Evolutionary conservation across 2,329 filamentous ascomycete species (phyloP), one percentile per base, ranked within the genome.

Genomic region (Alternaria atra): DNA sequence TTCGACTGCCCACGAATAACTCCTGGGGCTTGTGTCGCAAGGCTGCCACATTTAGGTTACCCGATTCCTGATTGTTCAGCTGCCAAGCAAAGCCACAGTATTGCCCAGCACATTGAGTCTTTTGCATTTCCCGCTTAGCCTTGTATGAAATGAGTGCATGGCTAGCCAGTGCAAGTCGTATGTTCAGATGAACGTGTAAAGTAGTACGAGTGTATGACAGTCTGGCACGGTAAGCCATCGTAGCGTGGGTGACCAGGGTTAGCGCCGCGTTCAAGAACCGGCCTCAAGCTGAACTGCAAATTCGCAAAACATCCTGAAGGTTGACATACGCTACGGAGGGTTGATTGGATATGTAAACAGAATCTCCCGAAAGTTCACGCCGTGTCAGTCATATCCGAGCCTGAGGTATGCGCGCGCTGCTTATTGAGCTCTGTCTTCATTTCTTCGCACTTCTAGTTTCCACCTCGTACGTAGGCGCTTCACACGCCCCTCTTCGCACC

Each of bases 71-170:
- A 51, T 51, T 39, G 52, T 44, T 48, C 43, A 51, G 52, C 52
- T 60, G 57, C 57, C 57, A 60, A 55, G 57, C 23, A 55, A 55
- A 50, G 52, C 52, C 57, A 50, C 52, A 17, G 43, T 34, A 43
- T 39, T 44, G 32, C 30, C 57, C 23, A 25, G 40, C 15, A 52
- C 35, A 35, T 39, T 17, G 10, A 23, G 30, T 27, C 39, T 34
- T 23, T 37, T 53, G 37, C 27, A 30, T 53, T 10, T 15, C 20
- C 37, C 37, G 27, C 17, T 43, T 32, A 43, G 17, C 37, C 37
- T 15, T 43, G 37, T 25, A 27, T 15, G 20, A 23, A 13, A 12
- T 13, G 46, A 35, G 17, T 34, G 13, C 6, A 12, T 35, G 20
- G 30, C 30, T 48, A n/a, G 4, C 30, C 46, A 25, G 2, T n/a